Percentiles rank a stretch among this genome's conserved stretches.
Conservation (phyloP, 2,329 filamentous ascomycete species). For the Lasiodiplodia citricola region DNA sequence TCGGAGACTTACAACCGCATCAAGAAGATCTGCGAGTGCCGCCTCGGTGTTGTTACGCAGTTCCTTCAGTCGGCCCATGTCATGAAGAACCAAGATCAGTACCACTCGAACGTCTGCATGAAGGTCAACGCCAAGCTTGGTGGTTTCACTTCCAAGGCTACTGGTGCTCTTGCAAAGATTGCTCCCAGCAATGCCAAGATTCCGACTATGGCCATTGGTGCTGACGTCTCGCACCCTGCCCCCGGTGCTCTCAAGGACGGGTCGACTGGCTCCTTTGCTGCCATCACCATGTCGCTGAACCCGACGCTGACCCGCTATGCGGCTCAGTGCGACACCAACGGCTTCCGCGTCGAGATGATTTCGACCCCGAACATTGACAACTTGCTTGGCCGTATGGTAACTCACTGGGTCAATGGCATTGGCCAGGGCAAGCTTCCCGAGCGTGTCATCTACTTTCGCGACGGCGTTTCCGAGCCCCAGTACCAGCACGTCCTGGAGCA, state of each 20-base stretch:
- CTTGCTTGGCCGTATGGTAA: conserved; percentile 69
- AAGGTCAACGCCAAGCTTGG: conserved; percentile 97
- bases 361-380: conserved; percentile 66
- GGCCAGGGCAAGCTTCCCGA: conserved; percentile 63
- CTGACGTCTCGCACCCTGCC: conserved; percentile 85
- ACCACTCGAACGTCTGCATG: conserved; percentile 93
- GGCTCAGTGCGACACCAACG: conserved; percentile 82
- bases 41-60: conserved; percentile 83
- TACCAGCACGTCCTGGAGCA: conserved; percentile 78
- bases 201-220: conserved; percentile 81
- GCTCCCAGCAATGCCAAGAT: conserved; percentile 29
- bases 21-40: conserved; percentile 88
- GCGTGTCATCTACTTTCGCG: conserved; percentile 90
- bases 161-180: conserved; percentile 42
- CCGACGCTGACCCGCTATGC: conserved; percentile 73
- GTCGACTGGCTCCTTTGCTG: conserved; percentile 74
- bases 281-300: conserved; percentile 83
- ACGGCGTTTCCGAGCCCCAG: conserved; percentile 88
- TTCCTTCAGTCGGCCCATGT: conserved; percentile 77
- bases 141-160: conserved; percentile 69
- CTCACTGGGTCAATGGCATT: conserved; percentile 66
- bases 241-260: conserved; percentile 59
- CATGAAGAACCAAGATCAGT: conserved; percentile 73
- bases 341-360: conserved; percentile 80
- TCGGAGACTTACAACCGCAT: conserved; percentile 77